Percentiles rank a stretch among this genome's conserved stretches.
phyloP scores from a whole-genome alignment of 768 basidiomycete species.

The Glaciozyma antarctica region DNA sequence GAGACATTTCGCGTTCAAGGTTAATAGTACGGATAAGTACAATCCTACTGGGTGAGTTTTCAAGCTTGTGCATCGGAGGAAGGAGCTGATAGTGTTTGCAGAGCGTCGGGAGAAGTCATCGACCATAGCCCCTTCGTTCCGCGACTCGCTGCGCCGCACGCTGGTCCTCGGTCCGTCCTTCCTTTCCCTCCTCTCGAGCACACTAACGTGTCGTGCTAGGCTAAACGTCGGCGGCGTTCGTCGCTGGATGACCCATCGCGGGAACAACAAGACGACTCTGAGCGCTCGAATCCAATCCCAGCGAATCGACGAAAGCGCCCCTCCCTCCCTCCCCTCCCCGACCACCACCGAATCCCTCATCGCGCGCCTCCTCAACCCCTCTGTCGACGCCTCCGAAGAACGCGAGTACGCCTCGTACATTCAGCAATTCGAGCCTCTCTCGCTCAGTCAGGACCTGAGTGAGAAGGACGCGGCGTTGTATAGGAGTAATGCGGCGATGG shows the following conservation, averaged over 20 bases:
- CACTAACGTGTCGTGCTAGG: conserved; percentile 40
- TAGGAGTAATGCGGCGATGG: not conserved
- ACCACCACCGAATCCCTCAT: conserved; percentile 31
- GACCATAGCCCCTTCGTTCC: conserved; percentile 68
- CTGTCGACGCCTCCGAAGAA: conserved; percentile 25
- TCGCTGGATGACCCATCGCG: conserved; percentile 51
- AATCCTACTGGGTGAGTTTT: conserved; percentile 56
- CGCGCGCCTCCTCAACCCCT: conserved; percentile 22
- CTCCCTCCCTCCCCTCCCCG: not conserved
- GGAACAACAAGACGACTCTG: not conserved
- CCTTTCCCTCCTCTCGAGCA: conserved; percentile 6
- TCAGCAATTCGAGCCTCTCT: conserved; percentile 25
- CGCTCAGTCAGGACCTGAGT: conserved; percentile 19
- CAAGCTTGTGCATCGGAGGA: not conserved
- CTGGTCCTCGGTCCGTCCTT: not conserved
- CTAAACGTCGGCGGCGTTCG: conserved; percentile 65
- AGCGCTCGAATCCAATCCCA: not conserved
- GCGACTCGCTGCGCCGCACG: conserved; percentile 38
- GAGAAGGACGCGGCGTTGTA: conserved; percentile 28
- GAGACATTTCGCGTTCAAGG: conserved; percentile 84
- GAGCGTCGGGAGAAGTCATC: conserved; percentile 31
- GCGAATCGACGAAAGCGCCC: not conserved
- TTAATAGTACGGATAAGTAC: conserved; percentile 71
- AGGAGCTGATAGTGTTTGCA: not conserved
- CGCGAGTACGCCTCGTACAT: conserved; percentile 35